These are phyloP conservation scores for Alloteropsis semialata DNA, from an alignment of 176 grass and related monocot genomes.

Conservation along the genomic window DNA sequence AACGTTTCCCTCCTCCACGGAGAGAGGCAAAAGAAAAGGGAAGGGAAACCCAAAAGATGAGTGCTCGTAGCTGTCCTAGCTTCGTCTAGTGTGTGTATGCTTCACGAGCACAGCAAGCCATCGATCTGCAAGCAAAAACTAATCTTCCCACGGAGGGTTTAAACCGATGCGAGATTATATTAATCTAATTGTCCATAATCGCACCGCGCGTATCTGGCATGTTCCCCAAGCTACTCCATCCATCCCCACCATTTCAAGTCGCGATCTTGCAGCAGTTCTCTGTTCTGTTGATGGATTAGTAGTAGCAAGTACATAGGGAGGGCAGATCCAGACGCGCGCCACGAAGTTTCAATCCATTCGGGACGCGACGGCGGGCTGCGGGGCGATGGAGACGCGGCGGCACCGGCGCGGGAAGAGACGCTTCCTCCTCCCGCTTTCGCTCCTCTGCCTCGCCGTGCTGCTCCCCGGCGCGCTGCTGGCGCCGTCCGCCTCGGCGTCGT, in stretches of 20 bases:
- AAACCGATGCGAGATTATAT: background rate
- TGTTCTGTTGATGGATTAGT: background rate
- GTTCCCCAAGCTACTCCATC: conserved; percentile 33
- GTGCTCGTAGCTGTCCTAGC: background rate
- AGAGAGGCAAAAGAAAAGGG: conserved; percentile 3
- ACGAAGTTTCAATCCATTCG: background rate
- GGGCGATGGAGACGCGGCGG: conserved; percentile 25
- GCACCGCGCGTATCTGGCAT: background rate
- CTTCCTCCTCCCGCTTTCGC: conserved; percentile 26
- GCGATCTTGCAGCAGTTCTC: background rate
- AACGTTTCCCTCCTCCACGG: background rate
- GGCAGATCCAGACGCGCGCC: background rate
- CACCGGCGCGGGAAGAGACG: conserved; percentile 14
- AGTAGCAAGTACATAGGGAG: background rate
- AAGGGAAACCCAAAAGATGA: background rate
- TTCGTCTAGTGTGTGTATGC: background rate
- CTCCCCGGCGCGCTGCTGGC: conserved; percentile 19
- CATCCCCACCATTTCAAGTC: background rate
- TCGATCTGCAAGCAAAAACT: conserved; percentile 5
- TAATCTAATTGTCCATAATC: background rate
- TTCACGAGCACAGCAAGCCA: conserved; percentile 26
- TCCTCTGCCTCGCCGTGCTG: conserved; percentile 41
- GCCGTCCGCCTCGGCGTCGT: background rate
- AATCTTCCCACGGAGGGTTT: background rate
- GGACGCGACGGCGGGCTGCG: background rate